Percentiles rank a stretch among this genome's conserved stretches.
Conservation (phyloP, 2,329 filamentous ascomycete genomes). For the Fusarium sp. region DNA sequence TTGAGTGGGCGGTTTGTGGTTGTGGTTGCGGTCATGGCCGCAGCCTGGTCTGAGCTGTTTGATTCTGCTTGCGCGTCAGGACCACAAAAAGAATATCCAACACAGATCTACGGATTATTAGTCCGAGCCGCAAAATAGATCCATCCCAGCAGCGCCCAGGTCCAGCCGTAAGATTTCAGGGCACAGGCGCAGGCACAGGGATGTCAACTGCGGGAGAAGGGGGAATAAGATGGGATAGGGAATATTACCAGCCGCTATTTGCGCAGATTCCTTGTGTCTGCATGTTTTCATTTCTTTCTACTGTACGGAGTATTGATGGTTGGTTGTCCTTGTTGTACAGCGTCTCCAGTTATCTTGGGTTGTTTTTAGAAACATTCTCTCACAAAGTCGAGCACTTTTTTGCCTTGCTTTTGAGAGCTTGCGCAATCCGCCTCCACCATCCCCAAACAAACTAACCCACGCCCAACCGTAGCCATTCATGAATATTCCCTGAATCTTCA, state of each 20-base stretch:
- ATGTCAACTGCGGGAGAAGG: constrained; percentile 7
- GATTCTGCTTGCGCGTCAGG: constrained; percentile 38
- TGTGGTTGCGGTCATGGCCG: constrained; percentile 5
- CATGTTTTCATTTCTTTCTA: constrained; percentile 1
- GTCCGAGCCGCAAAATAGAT: constrained; percentile 30
- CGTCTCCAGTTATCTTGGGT: constrained; percentile 17
- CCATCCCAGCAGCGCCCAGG: constrained; percentile 8
- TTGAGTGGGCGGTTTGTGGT: constrained; percentile 1
- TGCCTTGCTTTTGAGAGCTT: constrained; percentile 31
- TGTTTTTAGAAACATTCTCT: constrained; percentile 29
- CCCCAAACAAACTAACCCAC: constrained; percentile 25
- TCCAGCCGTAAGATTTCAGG: constrained; percentile 10
- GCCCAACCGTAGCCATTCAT: constrained; percentile 13
- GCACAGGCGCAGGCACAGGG: constrained; percentile 3
- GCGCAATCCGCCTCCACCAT: constrained; percentile 40
- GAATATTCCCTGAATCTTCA: constrained; percentile 14
- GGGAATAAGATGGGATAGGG: not conserved
- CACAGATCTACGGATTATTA: constrained; percentile 36
- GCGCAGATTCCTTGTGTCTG: constrained; percentile 10
- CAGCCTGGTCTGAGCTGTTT: constrained; percentile 28
- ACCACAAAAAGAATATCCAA: constrained; percentile 30
- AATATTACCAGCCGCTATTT: constrained; percentile 22
- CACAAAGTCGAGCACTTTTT: not conserved
- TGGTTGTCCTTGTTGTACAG: constrained; percentile 10
- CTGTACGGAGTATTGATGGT: not conserved